Conservation (phyloP, 768 basidiomycete genomes). For the Kwoniella pini region DNA sequence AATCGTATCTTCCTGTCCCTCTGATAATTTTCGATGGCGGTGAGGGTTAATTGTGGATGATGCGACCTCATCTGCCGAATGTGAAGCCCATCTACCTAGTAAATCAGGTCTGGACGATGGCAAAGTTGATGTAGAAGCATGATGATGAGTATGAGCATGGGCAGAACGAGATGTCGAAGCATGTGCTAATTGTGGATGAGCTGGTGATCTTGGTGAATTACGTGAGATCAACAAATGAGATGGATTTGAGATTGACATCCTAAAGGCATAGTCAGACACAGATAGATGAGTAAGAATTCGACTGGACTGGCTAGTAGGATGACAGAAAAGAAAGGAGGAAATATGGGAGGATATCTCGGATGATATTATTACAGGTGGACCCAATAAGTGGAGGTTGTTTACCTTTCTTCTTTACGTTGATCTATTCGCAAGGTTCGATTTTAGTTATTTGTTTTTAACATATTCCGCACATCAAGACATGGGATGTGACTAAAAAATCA, state of each 20-base stretch:
- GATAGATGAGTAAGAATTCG: too few relatives aligned
- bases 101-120: constrained; percentile 7
- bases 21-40: too few relatives aligned
- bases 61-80: constrained; percentile 10
- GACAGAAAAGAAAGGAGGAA: not conserved
- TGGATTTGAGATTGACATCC: constrained; percentile 37
- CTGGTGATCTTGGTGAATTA: constrained; percentile 47
- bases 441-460: not conserved
- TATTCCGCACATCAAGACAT: not conserved
- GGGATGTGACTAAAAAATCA: too few relatives aligned
- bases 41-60: too few relatives aligned
- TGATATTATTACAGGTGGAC: constrained; percentile 6
- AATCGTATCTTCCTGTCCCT: not conserved
- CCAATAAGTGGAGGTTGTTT: constrained; percentile 16
- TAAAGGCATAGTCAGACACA: too few relatives aligned
- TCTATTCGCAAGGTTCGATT: not conserved
- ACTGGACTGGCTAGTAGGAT: not conserved
- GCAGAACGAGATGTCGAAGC: constrained; percentile 33
- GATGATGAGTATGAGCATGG: constrained; percentile 18
- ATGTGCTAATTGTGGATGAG: constrained; percentile 48
- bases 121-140: constrained; percentile 5
- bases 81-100: constrained; percentile 9
- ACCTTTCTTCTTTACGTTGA: not conserved
- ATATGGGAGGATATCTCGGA: not conserved
- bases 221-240: constrained; percentile 47